These are phyloP conservation scores for Cerrena zonata DNA, from an alignment of 1,284 basidiomycete genomes.

Conservation along the genomic window DNA sequence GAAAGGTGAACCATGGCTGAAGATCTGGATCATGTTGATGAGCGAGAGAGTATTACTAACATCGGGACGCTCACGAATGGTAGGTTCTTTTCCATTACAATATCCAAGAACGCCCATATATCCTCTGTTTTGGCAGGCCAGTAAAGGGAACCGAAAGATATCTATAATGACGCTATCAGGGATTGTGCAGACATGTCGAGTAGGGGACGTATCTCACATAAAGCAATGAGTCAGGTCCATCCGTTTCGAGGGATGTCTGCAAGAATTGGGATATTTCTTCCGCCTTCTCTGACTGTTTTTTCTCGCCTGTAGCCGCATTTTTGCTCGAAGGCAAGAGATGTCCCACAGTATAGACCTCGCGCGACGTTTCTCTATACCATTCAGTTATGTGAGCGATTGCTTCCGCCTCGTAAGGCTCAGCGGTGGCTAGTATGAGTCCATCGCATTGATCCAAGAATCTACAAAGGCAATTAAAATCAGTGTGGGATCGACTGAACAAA, in stretches of 20 bases:
- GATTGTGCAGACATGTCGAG: not conserved
- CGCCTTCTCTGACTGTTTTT: not conserved
- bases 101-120: slow-evolving; percentile 10
- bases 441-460: slow-evolving; percentile 6
- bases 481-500: not conserved
- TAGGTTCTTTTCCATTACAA: slow-evolving; percentile 10
- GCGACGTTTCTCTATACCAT: slow-evolving; percentile 12
- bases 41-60: not conserved
- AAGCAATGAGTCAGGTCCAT: not conserved
- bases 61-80: slow-evolving; percentile 9
- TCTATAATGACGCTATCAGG: slow-evolving; percentile 2
- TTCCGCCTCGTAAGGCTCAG: slow-evolving; percentile 16
- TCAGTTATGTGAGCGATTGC: slow-evolving; percentile 9
- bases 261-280: not conserved
- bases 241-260: not conserved
- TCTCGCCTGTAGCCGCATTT: not conserved
- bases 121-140: slow-evolving; percentile 7
- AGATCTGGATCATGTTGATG: slow-evolving; percentile 1
- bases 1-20: slow-evolving; percentile 8
- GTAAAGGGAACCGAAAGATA: slow-evolving; percentile 7
- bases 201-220: slow-evolving; percentile 2
- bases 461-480: not conserved
- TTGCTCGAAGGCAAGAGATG: slow-evolving; percentile 8
- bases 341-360: slow-evolving; percentile 10
- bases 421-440: slow-evolving; percentile 11